Conservation (phyloP, 139 green algal species). For the Chlorella sp. region DNA sequence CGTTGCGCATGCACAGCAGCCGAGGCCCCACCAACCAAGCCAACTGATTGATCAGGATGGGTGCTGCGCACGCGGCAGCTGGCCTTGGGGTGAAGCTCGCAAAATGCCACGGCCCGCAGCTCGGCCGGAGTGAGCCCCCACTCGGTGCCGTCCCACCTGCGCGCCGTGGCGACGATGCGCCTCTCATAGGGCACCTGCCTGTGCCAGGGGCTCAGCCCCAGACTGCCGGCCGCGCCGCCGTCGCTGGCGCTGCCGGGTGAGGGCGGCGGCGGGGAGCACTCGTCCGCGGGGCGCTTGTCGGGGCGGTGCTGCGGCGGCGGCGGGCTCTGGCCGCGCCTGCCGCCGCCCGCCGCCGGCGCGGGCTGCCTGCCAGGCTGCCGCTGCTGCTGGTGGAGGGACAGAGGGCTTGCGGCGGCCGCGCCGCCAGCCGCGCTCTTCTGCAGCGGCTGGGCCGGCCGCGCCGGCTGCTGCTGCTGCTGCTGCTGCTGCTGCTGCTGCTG, state of each 20-base stretch:
- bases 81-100: not conserved
- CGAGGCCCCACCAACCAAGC: too few species aligned
- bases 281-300: not conserved
- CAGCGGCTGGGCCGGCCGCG: too few species aligned
- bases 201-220: not conserved
- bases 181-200: not conserved
- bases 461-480: constrained; percentile 2
- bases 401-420: too few species aligned
- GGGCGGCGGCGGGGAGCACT: not conserved
- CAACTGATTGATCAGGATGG: not conserved
- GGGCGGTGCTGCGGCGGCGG: not conserved
- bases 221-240: not conserved
- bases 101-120: not conserved
- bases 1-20: not conserved
- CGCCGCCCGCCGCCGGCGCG: not conserved
- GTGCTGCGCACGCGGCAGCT: not conserved
- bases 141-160: not conserved
- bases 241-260: not conserved
- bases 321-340: not conserved
- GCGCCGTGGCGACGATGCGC: not conserved
- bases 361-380: not conserved
- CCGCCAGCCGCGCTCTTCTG: too few species aligned
- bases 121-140: not conserved
- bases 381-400: not conserved
- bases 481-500: not conserved